Evolutionary conservation across 176 grass and related monocot species (phyloP).

Genomic region (Zoysia pacifica): DNA sequence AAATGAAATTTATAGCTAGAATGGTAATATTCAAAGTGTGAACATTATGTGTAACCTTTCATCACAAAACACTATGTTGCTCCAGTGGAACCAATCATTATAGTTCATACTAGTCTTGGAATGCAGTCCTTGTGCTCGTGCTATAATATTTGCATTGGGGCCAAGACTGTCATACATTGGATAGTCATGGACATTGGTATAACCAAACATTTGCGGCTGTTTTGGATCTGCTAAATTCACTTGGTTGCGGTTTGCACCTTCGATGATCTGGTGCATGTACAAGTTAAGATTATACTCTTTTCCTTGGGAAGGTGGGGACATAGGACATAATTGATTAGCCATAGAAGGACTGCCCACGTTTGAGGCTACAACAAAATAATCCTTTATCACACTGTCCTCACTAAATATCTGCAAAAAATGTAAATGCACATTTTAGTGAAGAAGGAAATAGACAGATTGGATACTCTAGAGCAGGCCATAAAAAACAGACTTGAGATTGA

Average conservation of each 20-base stretch:
- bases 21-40: no score
- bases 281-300: not conserved
- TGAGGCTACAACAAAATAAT: no score
- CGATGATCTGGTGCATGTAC: not conserved
- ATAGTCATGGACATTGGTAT: slow-evolving; percentile 6
- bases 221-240: not conserved
- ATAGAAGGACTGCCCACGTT: no score
- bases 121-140: slow-evolving; percentile 9
- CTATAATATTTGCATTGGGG: not conserved
- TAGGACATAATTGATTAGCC: no score
- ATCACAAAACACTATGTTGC: not conserved
- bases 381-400: no score
- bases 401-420: no score
- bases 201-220: not conserved
- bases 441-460: no score
- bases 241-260: not conserved
- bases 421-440: no score
- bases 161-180: not conserved
- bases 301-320: no score
- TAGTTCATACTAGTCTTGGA: not conserved
- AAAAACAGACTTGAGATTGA: no score
- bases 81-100: slow-evolving; percentile 1
- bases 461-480: no score
- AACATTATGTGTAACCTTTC: not conserved
- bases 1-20: no score